These are phyloP conservation scores for Anisodus acutangulus DNA, from an alignment of 257 asterid genomes.

Conservation along the genomic window DNA sequence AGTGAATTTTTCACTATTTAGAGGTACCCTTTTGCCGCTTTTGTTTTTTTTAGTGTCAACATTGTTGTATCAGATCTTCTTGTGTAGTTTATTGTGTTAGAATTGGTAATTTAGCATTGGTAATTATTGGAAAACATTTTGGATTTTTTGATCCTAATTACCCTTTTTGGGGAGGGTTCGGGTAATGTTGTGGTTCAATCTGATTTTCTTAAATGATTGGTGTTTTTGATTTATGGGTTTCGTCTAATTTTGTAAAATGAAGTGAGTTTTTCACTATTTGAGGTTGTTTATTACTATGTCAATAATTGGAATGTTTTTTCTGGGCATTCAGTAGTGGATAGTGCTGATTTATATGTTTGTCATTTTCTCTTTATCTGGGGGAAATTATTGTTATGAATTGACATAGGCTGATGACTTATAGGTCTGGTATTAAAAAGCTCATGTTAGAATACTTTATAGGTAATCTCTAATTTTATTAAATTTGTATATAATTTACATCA, in stretches of 20 bases:
- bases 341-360: not conserved
- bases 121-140: not conserved
- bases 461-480: constrained; percentile 1
- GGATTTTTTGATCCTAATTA: not conserved
- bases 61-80: not conserved
- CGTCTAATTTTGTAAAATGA: constrained; percentile 5
- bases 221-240: constrained; percentile 19
- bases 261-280: not conserved
- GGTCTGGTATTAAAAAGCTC: not conserved
- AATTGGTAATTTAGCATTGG: not conserved
- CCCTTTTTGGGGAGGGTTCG: not conserved
- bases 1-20: not conserved
- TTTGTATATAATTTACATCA: not conserved
- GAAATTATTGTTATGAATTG: not conserved
- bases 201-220: constrained; percentile 7
- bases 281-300: not conserved
- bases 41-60: not conserved
- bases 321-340: not conserved
- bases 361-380: not conserved
- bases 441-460: not conserved
- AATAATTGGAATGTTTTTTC: not conserved
- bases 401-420: constrained; percentile 7
- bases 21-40: too few species aligned
- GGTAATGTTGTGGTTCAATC: not conserved
- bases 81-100: not conserved